A percentile compares a stretch with the other conserved stretches of the same genome.
Evolutionary conservation across 805 yeast species (phyloP).

Genomic region (Teunomyces cretensis): DNA sequence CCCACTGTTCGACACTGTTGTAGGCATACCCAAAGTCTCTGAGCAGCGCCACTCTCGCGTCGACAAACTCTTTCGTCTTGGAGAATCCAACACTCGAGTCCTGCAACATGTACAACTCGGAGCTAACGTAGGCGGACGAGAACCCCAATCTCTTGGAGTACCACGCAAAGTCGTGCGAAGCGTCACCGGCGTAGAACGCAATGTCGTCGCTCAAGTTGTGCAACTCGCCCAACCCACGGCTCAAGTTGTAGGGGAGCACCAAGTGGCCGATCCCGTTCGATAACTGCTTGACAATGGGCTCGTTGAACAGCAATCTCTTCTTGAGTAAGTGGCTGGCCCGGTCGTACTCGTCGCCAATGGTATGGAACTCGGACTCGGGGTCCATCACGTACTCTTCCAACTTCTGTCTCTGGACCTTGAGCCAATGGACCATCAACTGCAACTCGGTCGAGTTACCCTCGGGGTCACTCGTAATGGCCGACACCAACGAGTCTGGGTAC

Average conservation of each 20-base stretch:
- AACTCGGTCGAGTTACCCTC: conserved; percentile 52
- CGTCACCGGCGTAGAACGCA: conserved; percentile 75
- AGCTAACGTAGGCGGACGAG: conserved; percentile 65
- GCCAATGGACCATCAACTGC: conserved; percentile 53
- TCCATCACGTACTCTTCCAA: conserved; percentile 27
- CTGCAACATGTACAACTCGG: conserved; percentile 78
- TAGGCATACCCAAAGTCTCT: conserved; percentile 59
- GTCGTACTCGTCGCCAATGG: conserved; percentile 33
- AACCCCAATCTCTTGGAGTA: conserved; percentile 79
- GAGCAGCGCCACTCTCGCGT: conserved; percentile 54
- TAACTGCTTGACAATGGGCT: conserved; percentile 44
- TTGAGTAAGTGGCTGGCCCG: conserved; percentile 45
- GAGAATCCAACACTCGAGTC: conserved; percentile 58
- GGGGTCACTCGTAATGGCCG: conserved; percentile 35
- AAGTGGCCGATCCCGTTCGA: conserved; percentile 58
- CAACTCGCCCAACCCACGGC: conserved; percentile 61
- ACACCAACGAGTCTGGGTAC: conserved; percentile 51
- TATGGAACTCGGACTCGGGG: conserved; percentile 27
- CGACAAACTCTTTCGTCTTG: conserved; percentile 65
- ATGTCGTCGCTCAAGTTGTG: conserved; percentile 81
- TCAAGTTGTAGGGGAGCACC: conserved; percentile 62
- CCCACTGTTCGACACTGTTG: conserved; percentile 72
- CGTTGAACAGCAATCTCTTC: conserved; percentile 53
- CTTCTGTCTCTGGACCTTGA: conserved; percentile 43
- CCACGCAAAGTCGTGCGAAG: conserved; percentile 84